phyloP scores from a whole-genome alignment of 1,284 basidiomycete genomes.

The Ganoderma lingzhi region DNA sequence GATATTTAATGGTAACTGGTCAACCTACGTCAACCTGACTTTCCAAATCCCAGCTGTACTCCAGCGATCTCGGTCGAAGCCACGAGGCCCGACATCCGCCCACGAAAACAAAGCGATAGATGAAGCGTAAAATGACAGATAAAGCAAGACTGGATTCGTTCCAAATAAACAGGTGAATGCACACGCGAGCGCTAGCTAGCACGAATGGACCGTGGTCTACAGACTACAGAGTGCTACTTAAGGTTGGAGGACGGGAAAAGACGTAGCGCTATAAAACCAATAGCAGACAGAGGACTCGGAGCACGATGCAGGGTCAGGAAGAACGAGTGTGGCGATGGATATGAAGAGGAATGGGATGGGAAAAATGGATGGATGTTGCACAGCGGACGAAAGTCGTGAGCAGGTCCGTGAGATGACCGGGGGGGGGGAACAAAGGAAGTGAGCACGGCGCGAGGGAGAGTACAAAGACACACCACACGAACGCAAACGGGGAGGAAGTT shows the following conservation, averaged over 20 bases:
- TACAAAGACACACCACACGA: neutral
- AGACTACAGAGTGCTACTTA: neutral
- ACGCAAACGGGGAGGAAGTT: neutral
- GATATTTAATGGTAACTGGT: no score
- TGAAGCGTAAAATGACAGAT: neutral
- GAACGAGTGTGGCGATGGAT: neutral
- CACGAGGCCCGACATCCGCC: neutral
- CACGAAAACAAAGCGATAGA: neutral
- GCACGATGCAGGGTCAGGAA: neutral
- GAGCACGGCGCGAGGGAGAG: neutral
- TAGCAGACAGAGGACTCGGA: neutral
- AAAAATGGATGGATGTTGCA: neutral
- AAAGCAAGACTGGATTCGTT: constrained; percentile 1
- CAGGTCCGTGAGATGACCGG: neutral
- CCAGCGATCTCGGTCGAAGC: neutral
- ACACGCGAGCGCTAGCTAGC: neutral
- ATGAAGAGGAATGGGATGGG: neutral
- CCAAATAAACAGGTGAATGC: constrained; percentile 3
- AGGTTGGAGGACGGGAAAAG: neutral
- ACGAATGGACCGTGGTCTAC: neutral
- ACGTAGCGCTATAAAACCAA: neutral
- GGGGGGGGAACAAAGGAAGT: neutral
- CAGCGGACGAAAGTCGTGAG: neutral
- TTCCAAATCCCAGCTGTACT: no score
- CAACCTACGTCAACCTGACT: neutral